A percentile compares a stretch with the other conserved stretches of the same genome.
These are phyloP conservation scores for Dipteronia sinensis DNA, from an alignment of 345 rosid species.

Conservation along the genomic window DNA sequence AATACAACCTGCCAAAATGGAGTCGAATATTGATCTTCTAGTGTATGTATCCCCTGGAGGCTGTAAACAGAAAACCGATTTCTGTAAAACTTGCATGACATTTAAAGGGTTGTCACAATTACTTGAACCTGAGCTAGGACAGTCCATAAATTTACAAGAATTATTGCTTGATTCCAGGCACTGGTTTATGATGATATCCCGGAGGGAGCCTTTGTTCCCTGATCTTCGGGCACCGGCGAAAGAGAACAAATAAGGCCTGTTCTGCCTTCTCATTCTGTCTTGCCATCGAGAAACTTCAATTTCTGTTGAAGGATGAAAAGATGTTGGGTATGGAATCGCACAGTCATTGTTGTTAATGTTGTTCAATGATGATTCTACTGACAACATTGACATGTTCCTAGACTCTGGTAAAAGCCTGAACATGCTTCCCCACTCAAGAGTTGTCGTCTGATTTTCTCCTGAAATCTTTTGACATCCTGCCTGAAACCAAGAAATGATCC, in stretches of 20 bases:
- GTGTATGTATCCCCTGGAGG: constrained; percentile 34
- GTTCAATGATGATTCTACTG: constrained; percentile 38
- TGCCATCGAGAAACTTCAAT: constrained; percentile 42
- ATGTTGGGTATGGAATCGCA: constrained; percentile 50
- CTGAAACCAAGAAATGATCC: constrained; percentile 51
- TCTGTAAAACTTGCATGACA: constrained; percentile 22
- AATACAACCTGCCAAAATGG: constrained; percentile 35
- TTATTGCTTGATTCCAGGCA: constrained; percentile 14
- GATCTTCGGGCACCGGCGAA: constrained; percentile 45
- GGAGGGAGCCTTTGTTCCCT: constrained; percentile 15
- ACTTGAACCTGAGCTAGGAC: not conserved
- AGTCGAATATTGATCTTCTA: constrained; percentile 30
- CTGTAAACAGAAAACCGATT: constrained; percentile 31
- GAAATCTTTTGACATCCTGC: constrained; percentile 48
- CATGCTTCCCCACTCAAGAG: constrained; percentile 47
- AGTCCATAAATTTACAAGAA: constrained; percentile 27
- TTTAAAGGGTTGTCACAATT: constrained; percentile 23
- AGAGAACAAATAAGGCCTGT: constrained; percentile 35
- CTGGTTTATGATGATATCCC: constrained; percentile 20
- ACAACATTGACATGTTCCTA: constrained; percentile 42
- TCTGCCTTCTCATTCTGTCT: constrained; percentile 26
- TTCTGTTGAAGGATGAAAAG: constrained; percentile 43
- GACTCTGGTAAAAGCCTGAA: constrained; percentile 38
- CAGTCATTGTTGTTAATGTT: constrained; percentile 22
- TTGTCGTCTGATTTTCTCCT: constrained; percentile 25